Conservation (phyloP, 164 flowering plant genomes). For the grape (Vitis vinifera) region DNA sequence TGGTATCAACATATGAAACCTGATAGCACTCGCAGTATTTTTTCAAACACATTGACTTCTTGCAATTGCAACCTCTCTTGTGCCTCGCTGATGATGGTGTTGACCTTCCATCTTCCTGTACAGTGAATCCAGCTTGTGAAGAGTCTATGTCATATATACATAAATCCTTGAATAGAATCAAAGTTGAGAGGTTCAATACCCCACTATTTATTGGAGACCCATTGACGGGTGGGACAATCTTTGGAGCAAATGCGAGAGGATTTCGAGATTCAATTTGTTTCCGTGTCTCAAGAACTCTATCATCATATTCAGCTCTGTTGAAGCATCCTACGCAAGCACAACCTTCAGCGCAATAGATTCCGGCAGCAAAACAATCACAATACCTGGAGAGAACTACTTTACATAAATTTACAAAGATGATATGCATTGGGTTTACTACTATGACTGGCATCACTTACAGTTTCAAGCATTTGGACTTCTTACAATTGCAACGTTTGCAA, state of each 20-base stretch:
- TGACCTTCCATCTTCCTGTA: constrained; percentile 47
- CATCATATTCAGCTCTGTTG: constrained; percentile 68
- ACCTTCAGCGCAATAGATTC: constrained; percentile 63
- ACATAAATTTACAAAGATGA: background rate
- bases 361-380: constrained; percentile 92
- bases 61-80: constrained; percentile 90
- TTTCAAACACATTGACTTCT: constrained; percentile 78
- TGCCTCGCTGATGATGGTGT: constrained; percentile 77
- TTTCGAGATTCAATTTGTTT: constrained; percentile 73
- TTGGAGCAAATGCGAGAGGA: constrained; percentile 89
- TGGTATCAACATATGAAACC: constrained; percentile 29
- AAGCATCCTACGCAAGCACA: constrained; percentile 82
- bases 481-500: constrained; percentile 76
- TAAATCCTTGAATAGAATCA: background rate
- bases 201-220: constrained; percentile 31
- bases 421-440: background rate
- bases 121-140: background rate
- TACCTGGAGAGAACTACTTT: constrained; percentile 46
- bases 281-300: constrained; percentile 55
- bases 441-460: constrained; percentile 47
- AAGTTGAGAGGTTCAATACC: constrained; percentile 27
- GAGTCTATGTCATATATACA: background rate
- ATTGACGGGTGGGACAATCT: constrained; percentile 33
- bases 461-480: constrained; percentile 68
- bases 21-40: constrained; percentile 91